Percentiles rank a stretch among this genome's conserved stretches.
These are phyloP conservation scores for Diplogelasinospora grovesii DNA, from an alignment of 495 filamentous ascomycete species.

Conservation along the genomic window DNA sequence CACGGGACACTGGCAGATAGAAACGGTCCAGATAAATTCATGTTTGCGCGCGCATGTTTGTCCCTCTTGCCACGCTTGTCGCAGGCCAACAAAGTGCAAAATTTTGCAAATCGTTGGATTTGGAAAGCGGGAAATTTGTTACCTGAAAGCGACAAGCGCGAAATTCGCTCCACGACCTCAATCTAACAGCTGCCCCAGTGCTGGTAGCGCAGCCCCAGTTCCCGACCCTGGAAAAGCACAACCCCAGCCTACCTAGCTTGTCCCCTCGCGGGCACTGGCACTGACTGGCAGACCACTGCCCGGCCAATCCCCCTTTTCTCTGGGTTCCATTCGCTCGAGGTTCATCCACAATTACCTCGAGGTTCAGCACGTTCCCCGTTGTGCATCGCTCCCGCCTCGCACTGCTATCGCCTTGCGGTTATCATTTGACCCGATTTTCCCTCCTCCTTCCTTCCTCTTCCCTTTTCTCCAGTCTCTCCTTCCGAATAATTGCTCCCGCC, in stretches of 20 bases:
- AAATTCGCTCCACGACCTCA: slow-evolving; percentile 3
- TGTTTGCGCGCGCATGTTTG: no score
- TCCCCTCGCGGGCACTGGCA: slow-evolving; percentile 12
- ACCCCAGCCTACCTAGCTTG: slow-evolving; percentile 7
- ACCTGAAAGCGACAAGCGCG: slow-evolving; percentile 18
- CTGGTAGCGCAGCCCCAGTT: slow-evolving; percentile 10
- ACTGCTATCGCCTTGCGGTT: slow-evolving; percentile 6
- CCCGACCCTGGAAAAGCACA: slow-evolving; percentile 14
- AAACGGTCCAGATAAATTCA: no score
- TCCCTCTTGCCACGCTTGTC: no score
- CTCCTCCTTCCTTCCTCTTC: slow-evolving; percentile 8
- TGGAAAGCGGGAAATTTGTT: slow-evolving; percentile 17
- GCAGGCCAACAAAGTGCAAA: no score
- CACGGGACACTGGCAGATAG: no score
- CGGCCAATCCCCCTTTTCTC: slow-evolving; percentile 17
- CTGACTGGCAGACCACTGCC: slow-evolving; percentile 8
- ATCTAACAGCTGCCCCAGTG: slow-evolving; percentile 8
- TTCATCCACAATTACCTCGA: slow-evolving; percentile 18
- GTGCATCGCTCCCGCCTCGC: slow-evolving; percentile 5
- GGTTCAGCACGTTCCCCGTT: slow-evolving; percentile 12
- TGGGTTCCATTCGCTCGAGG: slow-evolving; percentile 6
- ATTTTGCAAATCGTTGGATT: background rate
- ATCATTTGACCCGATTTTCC: slow-evolving; percentile 14
- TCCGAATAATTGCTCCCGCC: slow-evolving; percentile 11
- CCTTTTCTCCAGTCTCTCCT: slow-evolving; percentile 19